phyloP scores from a whole-genome alignment of 768 basidiomycete species.

The Mycena crocata region DNA sequence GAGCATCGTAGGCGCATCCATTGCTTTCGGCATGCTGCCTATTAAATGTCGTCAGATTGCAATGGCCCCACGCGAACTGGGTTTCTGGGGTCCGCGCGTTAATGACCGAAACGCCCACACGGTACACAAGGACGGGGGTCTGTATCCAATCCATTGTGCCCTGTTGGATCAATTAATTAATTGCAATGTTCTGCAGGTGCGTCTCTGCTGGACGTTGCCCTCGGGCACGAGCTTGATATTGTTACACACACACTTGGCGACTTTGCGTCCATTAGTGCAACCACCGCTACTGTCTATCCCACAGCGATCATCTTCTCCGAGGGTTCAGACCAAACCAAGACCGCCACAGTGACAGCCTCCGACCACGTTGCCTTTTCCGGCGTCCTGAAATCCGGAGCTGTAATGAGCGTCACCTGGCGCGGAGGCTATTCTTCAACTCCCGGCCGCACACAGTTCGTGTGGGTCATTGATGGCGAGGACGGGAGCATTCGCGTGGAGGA shows the following conservation, averaged over 20 bases:
- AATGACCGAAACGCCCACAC: constrained; percentile 26
- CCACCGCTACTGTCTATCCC: constrained; percentile 40
- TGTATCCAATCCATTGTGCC: background rate
- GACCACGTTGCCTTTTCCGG: constrained; percentile 47
- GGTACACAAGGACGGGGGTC: background rate
- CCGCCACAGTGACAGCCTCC: constrained; percentile 29
- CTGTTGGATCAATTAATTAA: background rate
- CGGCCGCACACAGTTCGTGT: constrained; percentile 42
- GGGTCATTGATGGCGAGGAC: constrained; percentile 51
- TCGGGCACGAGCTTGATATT: constrained; percentile 44
- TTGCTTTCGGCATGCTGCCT: background rate
- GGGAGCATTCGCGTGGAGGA: constrained; percentile 42
- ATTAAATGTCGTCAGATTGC: constrained; percentile 15
- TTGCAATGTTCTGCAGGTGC: constrained; percentile 31
- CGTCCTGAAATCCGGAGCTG: constrained; percentile 42
- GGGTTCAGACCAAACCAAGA: constrained; percentile 41
- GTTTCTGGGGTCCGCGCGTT: constrained; percentile 31
- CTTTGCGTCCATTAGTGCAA: constrained; percentile 44
- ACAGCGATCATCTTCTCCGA: constrained; percentile 39
- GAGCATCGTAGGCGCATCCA: constrained; percentile 34
- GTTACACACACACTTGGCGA: constrained; percentile 46
- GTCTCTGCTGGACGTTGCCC: constrained; percentile 38
- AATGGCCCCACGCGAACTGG: constrained; percentile 15
- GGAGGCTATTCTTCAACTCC: constrained; percentile 34
- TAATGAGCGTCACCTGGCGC: constrained; percentile 42